Conservation (phyloP, 2,329 filamentous ascomycete species). For the Aaosphaeria pasadenensis region DNA sequence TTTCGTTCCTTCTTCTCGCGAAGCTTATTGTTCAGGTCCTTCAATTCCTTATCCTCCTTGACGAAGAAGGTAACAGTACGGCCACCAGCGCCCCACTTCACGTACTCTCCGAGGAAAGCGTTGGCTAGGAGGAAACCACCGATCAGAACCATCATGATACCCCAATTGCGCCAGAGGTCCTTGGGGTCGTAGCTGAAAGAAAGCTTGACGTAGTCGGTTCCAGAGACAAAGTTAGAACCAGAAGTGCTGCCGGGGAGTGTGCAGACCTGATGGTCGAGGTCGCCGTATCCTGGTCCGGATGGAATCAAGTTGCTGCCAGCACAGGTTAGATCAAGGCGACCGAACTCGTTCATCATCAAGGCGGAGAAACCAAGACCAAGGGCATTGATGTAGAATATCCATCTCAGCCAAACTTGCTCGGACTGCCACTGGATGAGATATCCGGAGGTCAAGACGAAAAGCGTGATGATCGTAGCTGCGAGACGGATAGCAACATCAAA, state of each 20-base stretch:
- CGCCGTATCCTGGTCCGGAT: constrained; percentile 64
- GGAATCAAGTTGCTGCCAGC: constrained; percentile 67
- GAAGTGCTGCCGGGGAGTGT: constrained; percentile 70
- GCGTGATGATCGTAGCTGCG: constrained; percentile 72
- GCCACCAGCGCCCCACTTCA: constrained; percentile 78
- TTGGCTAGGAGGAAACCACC: constrained; percentile 70
- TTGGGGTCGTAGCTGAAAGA: constrained; percentile 64
- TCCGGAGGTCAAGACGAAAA: constrained; percentile 78
- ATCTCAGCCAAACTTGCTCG: constrained; percentile 75
- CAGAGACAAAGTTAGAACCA: constrained; percentile 63
- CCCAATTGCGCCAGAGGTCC: constrained; percentile 66
- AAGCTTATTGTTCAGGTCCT: constrained; percentile 63
- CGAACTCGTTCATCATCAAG: constrained; percentile 87
- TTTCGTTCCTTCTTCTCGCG: constrained; percentile 57
- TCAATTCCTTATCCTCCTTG: constrained; percentile 65
- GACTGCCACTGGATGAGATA: constrained; percentile 79
- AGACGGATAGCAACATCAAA: constrained; percentile 84
- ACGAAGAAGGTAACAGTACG: constrained; percentile 75
- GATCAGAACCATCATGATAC: constrained; percentile 73
- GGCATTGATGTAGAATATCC: constrained; percentile 80
- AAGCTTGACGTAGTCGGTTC: constrained; percentile 65
- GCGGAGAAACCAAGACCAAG: constrained; percentile 73
- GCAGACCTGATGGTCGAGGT: constrained; percentile 76
- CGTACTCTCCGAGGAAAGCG: constrained; percentile 72
- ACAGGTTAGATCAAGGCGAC: constrained; percentile 66